These are phyloP conservation scores for Litchi chinensis DNA, from an alignment of 345 rosid genomes.

Conservation along the genomic window DNA sequence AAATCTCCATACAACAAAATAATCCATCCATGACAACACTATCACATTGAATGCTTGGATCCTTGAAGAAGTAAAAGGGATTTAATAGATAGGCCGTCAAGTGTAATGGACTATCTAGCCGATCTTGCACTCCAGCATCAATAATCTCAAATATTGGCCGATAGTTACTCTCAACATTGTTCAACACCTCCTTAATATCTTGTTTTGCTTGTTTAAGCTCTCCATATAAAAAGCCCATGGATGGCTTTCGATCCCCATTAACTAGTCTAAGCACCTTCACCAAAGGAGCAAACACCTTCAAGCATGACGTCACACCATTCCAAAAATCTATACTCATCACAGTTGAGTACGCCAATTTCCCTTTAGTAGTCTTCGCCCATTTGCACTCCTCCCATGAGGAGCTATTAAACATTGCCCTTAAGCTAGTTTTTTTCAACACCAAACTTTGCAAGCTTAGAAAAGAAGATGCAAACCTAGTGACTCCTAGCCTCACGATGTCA, in stretches of 20 bases:
- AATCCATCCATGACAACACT: too few relatives aligned
- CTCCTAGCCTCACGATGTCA: not conserved
- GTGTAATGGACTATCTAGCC: not conserved
- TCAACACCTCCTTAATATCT: not conserved
- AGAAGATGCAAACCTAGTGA: not conserved
- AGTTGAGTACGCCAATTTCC: not conserved
- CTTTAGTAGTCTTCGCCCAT: not conserved
- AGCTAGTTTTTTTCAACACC: not conserved
- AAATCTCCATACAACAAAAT: too few relatives aligned
- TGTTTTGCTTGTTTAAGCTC: not conserved
- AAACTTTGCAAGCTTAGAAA: conserved; percentile 9
- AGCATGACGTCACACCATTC: not conserved
- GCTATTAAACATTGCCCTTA: not conserved
- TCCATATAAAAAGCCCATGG: not conserved
- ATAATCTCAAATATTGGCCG: not conserved
- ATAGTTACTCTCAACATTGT: not conserved
- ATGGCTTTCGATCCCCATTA: not conserved
- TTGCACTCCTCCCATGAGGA: not conserved
- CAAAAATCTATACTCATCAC: not conserved
- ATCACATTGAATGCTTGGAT: too few relatives aligned
- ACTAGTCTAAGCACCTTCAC: not conserved
- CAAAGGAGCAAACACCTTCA: not conserved
- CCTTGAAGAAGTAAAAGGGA: too few relatives aligned
- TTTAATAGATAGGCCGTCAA: too few relatives aligned
- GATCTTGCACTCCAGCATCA: not conserved